Evolutionary conservation across 768 basidiomycete species (phyloP), one percentile per base, ranked within the genome.

Genomic region (Macrolepiota albuminosa): DNA sequence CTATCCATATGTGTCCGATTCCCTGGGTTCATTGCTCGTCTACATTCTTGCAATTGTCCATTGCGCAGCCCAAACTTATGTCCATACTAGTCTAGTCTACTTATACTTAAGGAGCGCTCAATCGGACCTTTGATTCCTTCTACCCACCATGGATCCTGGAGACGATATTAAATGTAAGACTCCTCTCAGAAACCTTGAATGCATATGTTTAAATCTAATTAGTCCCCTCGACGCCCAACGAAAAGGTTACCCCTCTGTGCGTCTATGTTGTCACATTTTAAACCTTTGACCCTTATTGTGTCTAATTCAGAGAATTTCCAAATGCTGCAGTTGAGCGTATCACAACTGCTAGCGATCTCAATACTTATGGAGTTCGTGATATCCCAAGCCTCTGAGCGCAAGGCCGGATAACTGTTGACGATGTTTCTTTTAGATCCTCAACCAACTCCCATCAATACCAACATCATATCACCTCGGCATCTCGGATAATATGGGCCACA

Each of bases 221-320:
- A 64, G 63, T 47, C 55, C 63, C 63, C 39, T 52, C 60, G 33
- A 64, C 63, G 37, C 63, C 63, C 31, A 56, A 50, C n/a, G 59
- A 60, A 60, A 60, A 60, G 54, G 47, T 47, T 51, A 56, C 63
- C 43, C 55, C 60, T 13, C 58, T 61, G 63, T 64, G 29, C 11
- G 58, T 64, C 21, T 40, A 46, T 54, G 4, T 34, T 18, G 24
- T 46, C 5, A 34, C 16, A 40, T 26, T 36, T 18, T 2, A 33
- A 43, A 18, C 21, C 29, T 31, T 24, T 24, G 21, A 51, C 11
- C 40, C 26, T 51, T 21, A 58, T 16, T 16, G 6, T 16, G 40
- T 14, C 14, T n/a, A 48, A 36, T 47, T 16, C 34, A 60, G 61
- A 16, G 54, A 58, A 0, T 29, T 16, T 7, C 55, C 53, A 4